phyloP scores from a whole-genome alignment of 1,284 basidiomycete genomes.

The Cystobasidiaceae sp. region DNA sequence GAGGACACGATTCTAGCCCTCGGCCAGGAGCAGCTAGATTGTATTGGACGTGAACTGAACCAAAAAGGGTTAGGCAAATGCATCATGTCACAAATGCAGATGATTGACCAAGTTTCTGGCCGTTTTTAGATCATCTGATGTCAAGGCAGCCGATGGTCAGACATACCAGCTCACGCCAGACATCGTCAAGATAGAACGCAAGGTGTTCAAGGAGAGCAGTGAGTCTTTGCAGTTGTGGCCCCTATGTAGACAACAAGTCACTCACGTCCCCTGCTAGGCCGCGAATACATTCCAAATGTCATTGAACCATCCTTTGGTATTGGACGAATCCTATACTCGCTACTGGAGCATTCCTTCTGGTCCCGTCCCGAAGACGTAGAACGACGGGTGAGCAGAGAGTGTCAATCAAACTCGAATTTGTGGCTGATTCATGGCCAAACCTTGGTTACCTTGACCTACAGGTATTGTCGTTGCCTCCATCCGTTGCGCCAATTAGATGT shows the following conservation, averaged over 20 bases:
- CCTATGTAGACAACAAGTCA: neutral
- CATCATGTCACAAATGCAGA: slow-evolving; percentile 32
- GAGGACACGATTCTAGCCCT: slow-evolving; percentile 65
- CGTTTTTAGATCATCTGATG: slow-evolving; percentile 34
- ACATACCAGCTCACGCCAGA: slow-evolving; percentile 69
- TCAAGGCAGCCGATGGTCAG: slow-evolving; percentile 56
- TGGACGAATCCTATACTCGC: slow-evolving; percentile 88
- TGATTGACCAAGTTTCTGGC: slow-evolving; percentile 36
- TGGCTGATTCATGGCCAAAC: slow-evolving; percentile 17
- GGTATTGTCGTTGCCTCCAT: slow-evolving; percentile 82
- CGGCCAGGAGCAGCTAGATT: slow-evolving; percentile 63
- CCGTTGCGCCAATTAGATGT: slow-evolving; percentile 94
- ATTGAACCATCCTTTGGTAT: slow-evolving; percentile 98
- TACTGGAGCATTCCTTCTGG: slow-evolving; percentile 97
- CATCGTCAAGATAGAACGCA: slow-evolving; percentile 71
- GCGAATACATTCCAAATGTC: slow-evolving; percentile 94
- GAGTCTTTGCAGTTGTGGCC: slow-evolving; percentile 45
- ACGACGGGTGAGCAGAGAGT: slow-evolving; percentile 58
- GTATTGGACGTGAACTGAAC: slow-evolving; percentile 66
- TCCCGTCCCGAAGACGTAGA: slow-evolving; percentile 82
- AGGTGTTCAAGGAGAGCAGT: slow-evolving; percentile 86
- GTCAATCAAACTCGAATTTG: neutral
- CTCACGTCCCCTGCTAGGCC: slow-evolving; percentile 51
- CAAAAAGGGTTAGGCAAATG: slow-evolving; percentile 60
- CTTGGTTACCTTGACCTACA: slow-evolving; percentile 46